Base-by-base conservation (phyloP, 345 rosid genomes). In the Salix exigua region DNA sequence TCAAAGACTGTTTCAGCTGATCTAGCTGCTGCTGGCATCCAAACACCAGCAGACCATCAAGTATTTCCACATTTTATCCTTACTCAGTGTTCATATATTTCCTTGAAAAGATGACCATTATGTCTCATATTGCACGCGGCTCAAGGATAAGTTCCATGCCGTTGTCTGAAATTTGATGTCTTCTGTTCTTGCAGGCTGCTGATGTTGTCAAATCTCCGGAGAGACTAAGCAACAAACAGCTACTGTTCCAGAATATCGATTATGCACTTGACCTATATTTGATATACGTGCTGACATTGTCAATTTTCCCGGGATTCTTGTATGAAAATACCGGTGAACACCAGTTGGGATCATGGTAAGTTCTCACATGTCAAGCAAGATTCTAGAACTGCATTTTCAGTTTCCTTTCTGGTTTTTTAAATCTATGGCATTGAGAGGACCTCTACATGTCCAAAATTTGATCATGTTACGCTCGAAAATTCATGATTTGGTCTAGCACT, bases 241-340 rank as follows among this genome's bases (percentile, higher is more conserved):
- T 96, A 25, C 77, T 93, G 50, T 2, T 79, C 37, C 85, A 87
- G 73, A 93, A 92, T 60, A 81, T 87, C 33, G 99, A 96, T 79
- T 92, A 89, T 61, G 87, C 82, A 64, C 53, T 89, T 35, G 97
- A 91, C 58, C 77, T 96, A 26, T 84, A 75, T 77, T 83, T 96
- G 37, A 87, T 88, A 48, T 93, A 91, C 61, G 89, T 91, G 17
- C 78, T 91, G 58, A 92, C 98, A 30, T 67, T 92, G 31, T 86
- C 98, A 1, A 92, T 96, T 35, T 91, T 93, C 68, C 99, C 98
- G 0, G 96, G 99, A 2, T 93, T 96, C 86, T 46, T 96, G 28
- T 91, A 71, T 14, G 98, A 96, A 82, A 85, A 96, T 76, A 93
- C 97, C 0, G 99, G 98, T 21, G 5, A 82, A 11, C 97, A 96